A percentile compares a stretch with the other conserved stretches of the same genome.
phyloP scores from a whole-genome alignment of 805 yeast genomes.

The Metschnikowia noctiluminum region DNA sequence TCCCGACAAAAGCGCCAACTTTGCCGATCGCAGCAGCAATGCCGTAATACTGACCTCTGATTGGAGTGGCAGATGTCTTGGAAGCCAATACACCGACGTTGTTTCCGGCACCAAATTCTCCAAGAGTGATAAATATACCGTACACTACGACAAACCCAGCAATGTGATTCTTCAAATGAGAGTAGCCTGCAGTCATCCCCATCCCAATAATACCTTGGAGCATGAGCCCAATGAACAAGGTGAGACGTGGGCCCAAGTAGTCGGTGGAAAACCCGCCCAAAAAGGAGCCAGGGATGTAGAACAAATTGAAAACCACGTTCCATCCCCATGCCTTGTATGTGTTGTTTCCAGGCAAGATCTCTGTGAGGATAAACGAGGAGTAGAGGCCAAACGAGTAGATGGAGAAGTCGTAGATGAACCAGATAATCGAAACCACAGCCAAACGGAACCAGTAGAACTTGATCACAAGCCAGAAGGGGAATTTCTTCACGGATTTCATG shows the following conservation, averaged over 20 bases:
- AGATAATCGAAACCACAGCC: conserved; percentile 64
- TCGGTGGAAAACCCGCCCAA: conserved; percentile 85
- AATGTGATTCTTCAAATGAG: conserved; percentile 52
- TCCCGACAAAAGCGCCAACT: conserved; percentile 89
- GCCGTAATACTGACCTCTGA: conserved; percentile 89
- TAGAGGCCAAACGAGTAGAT: conserved; percentile 85
- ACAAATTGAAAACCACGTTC: conserved; percentile 84
- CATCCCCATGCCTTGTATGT: conserved; percentile 81
- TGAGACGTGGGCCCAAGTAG: conserved; percentile 85
- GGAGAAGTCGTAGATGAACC: conserved; percentile 91
- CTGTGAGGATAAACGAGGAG: conserved; percentile 64
- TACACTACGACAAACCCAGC: conserved; percentile 82
- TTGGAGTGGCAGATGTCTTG: conserved; percentile 79
- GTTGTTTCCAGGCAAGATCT: conserved; percentile 56
- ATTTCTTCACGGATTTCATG: conserved; percentile 52
- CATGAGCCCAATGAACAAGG: conserved; percentile 64
- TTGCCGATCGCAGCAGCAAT: conserved; percentile 90
- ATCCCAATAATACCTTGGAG: conserved; percentile 78
- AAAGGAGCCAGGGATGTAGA: conserved; percentile 88
- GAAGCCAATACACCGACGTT: conserved; percentile 85
- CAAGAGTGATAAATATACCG: conserved; percentile 82
- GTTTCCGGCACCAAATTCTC: conserved; percentile 95
- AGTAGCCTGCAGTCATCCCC: conserved; percentile 73
- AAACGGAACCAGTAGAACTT: conserved; percentile 86
- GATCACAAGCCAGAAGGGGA: conserved; percentile 67